Evolutionary conservation across 2,329 filamentous ascomycete genomes (phyloP), one percentile per base, ranked within the genome.

Genomic region (Alternaria arbusti): DNA sequence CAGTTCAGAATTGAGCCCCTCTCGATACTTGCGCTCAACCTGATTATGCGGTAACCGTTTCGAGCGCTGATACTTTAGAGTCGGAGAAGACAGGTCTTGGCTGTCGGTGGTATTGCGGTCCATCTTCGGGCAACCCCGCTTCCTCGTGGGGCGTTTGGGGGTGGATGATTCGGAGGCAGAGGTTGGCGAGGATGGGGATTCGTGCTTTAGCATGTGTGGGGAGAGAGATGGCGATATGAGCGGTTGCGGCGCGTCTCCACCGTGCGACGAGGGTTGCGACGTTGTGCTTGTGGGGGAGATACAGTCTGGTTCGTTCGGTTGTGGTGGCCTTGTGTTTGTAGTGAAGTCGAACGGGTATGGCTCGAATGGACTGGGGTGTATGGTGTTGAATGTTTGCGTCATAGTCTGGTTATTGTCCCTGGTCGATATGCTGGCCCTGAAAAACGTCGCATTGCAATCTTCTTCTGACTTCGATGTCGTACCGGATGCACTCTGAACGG

Each of bases 31-130:
- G 57, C 70, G 69, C 36, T 73, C 76, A 47, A 79, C 75, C 57
- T 79, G 76, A 54, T 79, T 79, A 68, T 79, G 77, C 12, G 78
- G 78, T n/a, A 73, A 67, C 22, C 73, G 74, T 43, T 55, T 65
- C 17, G 70, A 64, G 59, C 68, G 66, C 26, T 63, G 67, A 50
- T 59, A 62, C 50, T 74, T 73, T 12, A 26, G 30, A 17, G 56
- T 44, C 8, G 60, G 55, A 51, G 60, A 63, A 22, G 61, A 54
- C 15, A 62, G 45, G n/a, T 69, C 63, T 44, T 64, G 63, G 17
- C 56, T 59, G 23, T 67, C 65, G 47, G 65, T 65, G 15, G 44
- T 44, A 58, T 57, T 70, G 59, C 71, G 72, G 50, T 77, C 70
- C 52, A 79, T 67, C 40, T 72, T 67, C 54, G 76, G 75, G 11